phyloP scores from a whole-genome alignment of 345 rosid genomes.

The Salix brachista region DNA sequence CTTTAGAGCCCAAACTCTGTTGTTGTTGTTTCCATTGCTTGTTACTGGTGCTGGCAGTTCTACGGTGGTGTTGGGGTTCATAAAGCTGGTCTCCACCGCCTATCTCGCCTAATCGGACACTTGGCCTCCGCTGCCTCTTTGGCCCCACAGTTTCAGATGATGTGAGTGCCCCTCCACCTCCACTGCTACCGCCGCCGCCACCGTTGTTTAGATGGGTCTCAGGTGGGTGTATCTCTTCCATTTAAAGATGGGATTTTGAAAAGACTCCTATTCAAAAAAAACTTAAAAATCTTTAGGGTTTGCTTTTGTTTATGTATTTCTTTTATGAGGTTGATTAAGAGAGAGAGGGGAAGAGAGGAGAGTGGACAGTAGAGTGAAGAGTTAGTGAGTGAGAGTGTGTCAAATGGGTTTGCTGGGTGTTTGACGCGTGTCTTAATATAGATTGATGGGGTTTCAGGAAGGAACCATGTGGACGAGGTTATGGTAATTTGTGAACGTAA shows the following conservation, averaged over 20 bases:
- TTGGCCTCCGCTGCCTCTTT: constrained; percentile 81
- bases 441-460: not conserved
- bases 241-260: constrained; percentile 6
- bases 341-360: too few relatives aligned
- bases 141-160: constrained; percentile 56
- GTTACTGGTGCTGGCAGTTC: constrained; percentile 19
- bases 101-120: constrained; percentile 86
- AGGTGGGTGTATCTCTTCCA: constrained; percentile 57
- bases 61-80: constrained; percentile 45
- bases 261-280: not conserved
- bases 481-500: not conserved
- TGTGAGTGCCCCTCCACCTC: constrained; percentile 23
- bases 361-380: not conserved
- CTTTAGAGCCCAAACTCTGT: constrained; percentile 17
- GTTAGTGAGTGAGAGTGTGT: not conserved
- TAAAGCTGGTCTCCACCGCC: constrained; percentile 65
- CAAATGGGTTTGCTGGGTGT: constrained; percentile 3
- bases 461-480: not conserved
- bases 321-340: not conserved
- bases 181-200: constrained; percentile 25
- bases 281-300: not conserved
- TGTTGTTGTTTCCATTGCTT: constrained; percentile 31
- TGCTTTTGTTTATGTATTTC: not conserved
- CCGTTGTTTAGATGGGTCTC: constrained; percentile 50
- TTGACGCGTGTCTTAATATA: constrained; percentile 13